Evolutionary conservation across 1,139 yeast genomes (phyloP), one percentile per base, ranked within the genome.

Genomic region (Saccharomyces hybrid): DNA sequence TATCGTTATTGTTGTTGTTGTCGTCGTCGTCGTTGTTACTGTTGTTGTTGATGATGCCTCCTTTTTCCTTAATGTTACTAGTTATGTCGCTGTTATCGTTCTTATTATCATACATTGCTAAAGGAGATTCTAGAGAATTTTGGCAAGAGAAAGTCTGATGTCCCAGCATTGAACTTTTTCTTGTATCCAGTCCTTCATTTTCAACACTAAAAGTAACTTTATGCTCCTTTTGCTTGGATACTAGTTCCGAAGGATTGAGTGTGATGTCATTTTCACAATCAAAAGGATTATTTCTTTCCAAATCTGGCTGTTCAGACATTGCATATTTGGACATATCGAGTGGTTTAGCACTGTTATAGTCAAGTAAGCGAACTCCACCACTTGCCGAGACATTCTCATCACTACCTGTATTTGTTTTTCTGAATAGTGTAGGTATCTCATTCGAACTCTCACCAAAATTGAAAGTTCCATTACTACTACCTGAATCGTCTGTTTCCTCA

Each of bases 401-500:
- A 6, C 23, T 20, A 2, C 44, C 44, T 38, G 25, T 38, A 7
- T 38, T 16, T 38, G 23, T 38, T 20, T 38, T 38, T 7, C 8
- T 16, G 25, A 38, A 38, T 3, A 38, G 2, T 16, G 44, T 16
- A 20, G 44, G 44, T 4, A 16, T 2, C 16, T 38, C 44, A 16
- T 38, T 16, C n/a, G 44, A 38, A 16, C 7, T 38, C 9, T 38
- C n/a, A 25, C 44, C 13, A 16, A 38, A 20, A 38, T 38, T 11
- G 16, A 38, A 38, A 16, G 44, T 38, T 5, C 44, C 25, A 38
- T n/a, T 38, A 16, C 44, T 38, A 16, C 44, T 38, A 38, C 44
- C 16, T 16, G 44, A 38, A 38, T 38, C 44, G 13, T 57, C 48
- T n/a, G 60, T 54, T 11, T 54, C 59, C 48, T 57, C 58, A 28